phyloP scores from a whole-genome alignment of 192 early-diverging fungal species.

The Mortierella claussenii region DNA sequence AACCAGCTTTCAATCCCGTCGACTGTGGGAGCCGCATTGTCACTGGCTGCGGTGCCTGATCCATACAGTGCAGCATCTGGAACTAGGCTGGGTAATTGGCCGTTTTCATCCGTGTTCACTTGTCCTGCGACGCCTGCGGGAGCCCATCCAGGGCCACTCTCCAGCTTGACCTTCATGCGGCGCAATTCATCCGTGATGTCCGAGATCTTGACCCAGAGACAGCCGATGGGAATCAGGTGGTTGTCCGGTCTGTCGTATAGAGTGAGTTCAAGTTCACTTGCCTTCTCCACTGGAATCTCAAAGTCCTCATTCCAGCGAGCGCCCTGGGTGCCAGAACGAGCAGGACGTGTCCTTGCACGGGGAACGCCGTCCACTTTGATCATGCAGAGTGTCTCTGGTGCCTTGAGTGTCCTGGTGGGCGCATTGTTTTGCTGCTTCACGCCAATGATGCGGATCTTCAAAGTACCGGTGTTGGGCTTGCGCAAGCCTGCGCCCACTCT shows the following conservation, averaged over 20 bases:
- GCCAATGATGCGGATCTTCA: slow-evolving; percentile 72
- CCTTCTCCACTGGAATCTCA: slow-evolving; percentile 89
- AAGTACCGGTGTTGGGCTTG: slow-evolving; percentile 76
- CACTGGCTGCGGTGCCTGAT: slow-evolving; percentile 17
- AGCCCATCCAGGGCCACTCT: slow-evolving; percentile 66
- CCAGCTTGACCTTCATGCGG: slow-evolving; percentile 74
- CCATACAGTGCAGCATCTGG: slow-evolving; percentile 1
- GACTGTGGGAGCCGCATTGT: slow-evolving; percentile 21
- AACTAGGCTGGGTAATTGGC: slow-evolving; percentile 13
- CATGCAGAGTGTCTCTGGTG: slow-evolving; percentile 76
- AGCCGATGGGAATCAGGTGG: slow-evolving; percentile 78
- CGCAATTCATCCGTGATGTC: slow-evolving; percentile 92
- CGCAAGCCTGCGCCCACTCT: slow-evolving; percentile 71
- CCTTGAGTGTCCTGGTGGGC: slow-evolving; percentile 64
- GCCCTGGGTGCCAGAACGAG: slow-evolving; percentile 62
- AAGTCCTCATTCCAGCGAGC: slow-evolving; percentile 88
- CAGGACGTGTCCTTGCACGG: slow-evolving; percentile 77
- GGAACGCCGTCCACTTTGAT: slow-evolving; percentile 88
- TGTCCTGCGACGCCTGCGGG: slow-evolving; percentile 55
- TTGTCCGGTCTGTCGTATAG: slow-evolving; percentile 84
- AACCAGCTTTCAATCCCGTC: slow-evolving; percentile 85
- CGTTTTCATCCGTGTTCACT: slow-evolving; percentile 16
- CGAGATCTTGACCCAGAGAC: slow-evolving; percentile 93
- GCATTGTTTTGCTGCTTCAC: slow-evolving; percentile 69
- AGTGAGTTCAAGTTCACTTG: slow-evolving; percentile 91